These are phyloP conservation scores for Thamnidium elegans DNA, from an alignment of 192 early-diverging fungal genomes.

Conservation along the genomic window DNA sequence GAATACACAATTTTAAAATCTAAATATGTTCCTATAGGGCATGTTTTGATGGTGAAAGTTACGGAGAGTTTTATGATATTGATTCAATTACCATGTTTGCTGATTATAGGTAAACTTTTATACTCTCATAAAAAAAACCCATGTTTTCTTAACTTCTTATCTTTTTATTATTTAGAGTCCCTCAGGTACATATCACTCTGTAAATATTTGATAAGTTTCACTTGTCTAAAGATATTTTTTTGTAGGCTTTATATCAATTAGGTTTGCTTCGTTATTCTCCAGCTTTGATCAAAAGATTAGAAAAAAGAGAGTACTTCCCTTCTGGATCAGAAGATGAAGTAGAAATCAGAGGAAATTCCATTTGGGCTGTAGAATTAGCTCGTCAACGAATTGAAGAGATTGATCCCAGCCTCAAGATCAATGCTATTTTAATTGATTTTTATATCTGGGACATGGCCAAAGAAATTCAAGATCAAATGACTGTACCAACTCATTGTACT, in stretches of 20 bases:
- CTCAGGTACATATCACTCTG: constrained; percentile 25
- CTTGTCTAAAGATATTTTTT: neutral
- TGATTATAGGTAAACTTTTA: constrained; percentile 60
- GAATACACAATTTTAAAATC: neutral
- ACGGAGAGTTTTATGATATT: constrained; percentile 70
- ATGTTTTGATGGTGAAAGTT: constrained; percentile 68
- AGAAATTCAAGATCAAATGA: constrained; percentile 55
- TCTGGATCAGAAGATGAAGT: constrained; percentile 65
- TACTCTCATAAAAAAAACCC: neutral
- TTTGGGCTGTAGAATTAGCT: constrained; percentile 75
- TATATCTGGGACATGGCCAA: constrained; percentile 87
- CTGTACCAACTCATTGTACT: constrained; percentile 62
- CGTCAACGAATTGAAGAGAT: constrained; percentile 1
- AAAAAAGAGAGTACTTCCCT: constrained; percentile 41
- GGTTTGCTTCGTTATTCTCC: constrained; percentile 67
- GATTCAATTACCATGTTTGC: constrained; percentile 88
- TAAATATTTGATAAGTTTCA: neutral
- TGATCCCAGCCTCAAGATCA: constrained; percentile 39
- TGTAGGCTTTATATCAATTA: constrained; percentile 65
- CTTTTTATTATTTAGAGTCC: constrained; percentile 23
- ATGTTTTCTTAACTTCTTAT: neutral
- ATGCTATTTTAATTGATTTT: constrained; percentile 83
- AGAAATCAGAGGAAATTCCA: constrained; percentile 78
- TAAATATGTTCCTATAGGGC: constrained; percentile 46
- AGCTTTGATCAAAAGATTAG: constrained; percentile 46